Evolutionary conservation across 106 monocot genomes (phyloP), one percentile per base, ranked within the genome.

Genomic region (Triglochin maritima): DNA sequence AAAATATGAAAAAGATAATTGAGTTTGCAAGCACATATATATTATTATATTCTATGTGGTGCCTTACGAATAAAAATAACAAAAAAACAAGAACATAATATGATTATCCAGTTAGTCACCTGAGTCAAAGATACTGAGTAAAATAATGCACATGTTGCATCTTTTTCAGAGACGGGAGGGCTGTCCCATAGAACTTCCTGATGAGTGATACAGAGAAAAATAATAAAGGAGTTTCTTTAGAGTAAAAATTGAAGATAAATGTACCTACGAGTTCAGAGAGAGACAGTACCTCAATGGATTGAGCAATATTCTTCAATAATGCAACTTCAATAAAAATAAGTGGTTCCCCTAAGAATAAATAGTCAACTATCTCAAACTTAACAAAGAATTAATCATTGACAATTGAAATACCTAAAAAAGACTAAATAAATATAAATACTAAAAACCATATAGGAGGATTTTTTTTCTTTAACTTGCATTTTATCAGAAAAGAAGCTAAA

Each of bases 321-420:
- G 91, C 91, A 64, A 92, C 91, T 79, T 92, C 91, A 82, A 92
- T 92, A 57, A 92, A 92, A 69, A 92, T 92, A 47, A 92, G 80
- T 49, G 91, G 91, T 57, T 92, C 87, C 46, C 91, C 91, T 92
- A 55, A 17, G 13, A 52, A 56, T 41, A n/a, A 29, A 52, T 5
- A 13, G 48, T 2, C 12, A 12, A 65, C 7, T n/a, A 29, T 0
- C 29, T 29, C 29, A 29, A 29, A 29, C 29, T 29, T 29, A 29
- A 29, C 29, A 29, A 29, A 29, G 29, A 29, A 29, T 29, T 29
- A 29, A 29, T 29, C 29, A 29, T 29, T 29, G 0, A 29, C 29
- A 29, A 29, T 29, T 29, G 29, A 29, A 29, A 29, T 29, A 29
- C 29, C 29, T 29, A 29, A 29, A 29, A 29, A 29, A 29, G 29